Conservation (phyloP, 768 basidiomycete genomes). For the Russula abietina region DNA sequence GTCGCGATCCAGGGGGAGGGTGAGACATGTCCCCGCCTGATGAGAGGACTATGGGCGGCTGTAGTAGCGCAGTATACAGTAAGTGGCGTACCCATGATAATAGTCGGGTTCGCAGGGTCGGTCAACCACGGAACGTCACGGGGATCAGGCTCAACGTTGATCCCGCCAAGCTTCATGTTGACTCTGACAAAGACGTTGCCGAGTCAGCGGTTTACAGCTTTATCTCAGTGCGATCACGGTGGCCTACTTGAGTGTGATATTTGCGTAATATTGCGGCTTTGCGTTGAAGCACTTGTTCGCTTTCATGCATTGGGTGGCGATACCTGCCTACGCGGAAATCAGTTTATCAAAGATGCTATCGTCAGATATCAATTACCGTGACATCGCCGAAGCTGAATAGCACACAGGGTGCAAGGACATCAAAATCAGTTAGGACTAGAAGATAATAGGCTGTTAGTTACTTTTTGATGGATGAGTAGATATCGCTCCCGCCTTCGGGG, state of each 20-base stretch:
- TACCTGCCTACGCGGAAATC: slow-evolving; percentile 42
- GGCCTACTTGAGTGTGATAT: slow-evolving; percentile 68
- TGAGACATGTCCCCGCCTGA: slow-evolving; percentile 75
- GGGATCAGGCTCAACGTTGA: slow-evolving; percentile 69
- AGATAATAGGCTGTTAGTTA: slow-evolving; percentile 42
- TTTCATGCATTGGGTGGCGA: slow-evolving; percentile 75
- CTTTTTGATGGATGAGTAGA: slow-evolving; percentile 76
- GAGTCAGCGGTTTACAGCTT: background rate
- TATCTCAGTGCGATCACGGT: background rate
- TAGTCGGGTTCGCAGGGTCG: slow-evolving; percentile 65
- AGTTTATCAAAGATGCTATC: background rate
- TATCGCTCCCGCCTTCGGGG: slow-evolving; percentile 50
- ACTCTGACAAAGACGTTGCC: slow-evolving; percentile 41
- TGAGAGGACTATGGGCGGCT: background rate
- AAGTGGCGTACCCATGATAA: slow-evolving; percentile 57
- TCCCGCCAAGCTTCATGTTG: slow-evolving; percentile 79
- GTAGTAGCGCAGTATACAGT: background rate
- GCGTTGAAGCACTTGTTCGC: slow-evolving; percentile 55
- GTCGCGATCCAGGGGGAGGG: slow-evolving; percentile 57
- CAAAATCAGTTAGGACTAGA: background rate
- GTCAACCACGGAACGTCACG: slow-evolving; percentile 55
- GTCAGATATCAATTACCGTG: background rate
- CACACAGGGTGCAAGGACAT: background rate
- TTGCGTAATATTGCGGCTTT: slow-evolving; percentile 71
- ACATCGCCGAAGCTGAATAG: slow-evolving; percentile 8